phyloP scores from a whole-genome alignment of 2,329 filamentous ascomycete genomes.

The Fusarium sp. region DNA sequence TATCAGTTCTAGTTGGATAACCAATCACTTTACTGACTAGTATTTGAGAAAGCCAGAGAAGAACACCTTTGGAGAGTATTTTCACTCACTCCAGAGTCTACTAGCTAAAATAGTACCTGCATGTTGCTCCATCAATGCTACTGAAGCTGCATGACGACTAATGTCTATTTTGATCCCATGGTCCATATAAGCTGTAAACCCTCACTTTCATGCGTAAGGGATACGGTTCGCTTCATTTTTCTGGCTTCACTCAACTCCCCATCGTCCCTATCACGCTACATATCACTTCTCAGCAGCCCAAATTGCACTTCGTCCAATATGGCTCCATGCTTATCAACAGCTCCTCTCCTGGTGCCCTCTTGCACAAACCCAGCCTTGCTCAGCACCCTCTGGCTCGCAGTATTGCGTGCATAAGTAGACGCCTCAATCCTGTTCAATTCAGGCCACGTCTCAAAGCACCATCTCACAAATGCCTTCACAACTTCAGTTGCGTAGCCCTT shows the following conservation, averaged over 20 bases:
- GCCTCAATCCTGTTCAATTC: slow-evolving; percentile 55
- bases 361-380: slow-evolving; percentile 53
- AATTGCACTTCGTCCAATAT: slow-evolving; percentile 51
- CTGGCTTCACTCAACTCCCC: neutral
- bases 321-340: slow-evolving; percentile 54
- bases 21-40: neutral
- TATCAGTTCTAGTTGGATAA: neutral
- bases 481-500: slow-evolving; percentile 56
- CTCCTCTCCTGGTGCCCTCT: slow-evolving; percentile 56
- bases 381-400: slow-evolving; percentile 55
- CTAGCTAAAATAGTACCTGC: neutral
- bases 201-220: neutral
- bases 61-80: neutral
- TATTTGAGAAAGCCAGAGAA: neutral
- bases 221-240: no score
- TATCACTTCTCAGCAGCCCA: slow-evolving; percentile 53
- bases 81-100: neutral
- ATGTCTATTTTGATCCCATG: neutral
- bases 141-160: neutral
- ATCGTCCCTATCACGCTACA: slow-evolving; percentile 3
- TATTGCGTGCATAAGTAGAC: slow-evolving; percentile 50
- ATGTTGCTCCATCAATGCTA: neutral
- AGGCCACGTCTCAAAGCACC: slow-evolving; percentile 56
- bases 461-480: slow-evolving; percentile 50
- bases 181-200: neutral